Base-by-base conservation (phyloP, 805 yeast species). In the Barnettozyma vustinii region DNA sequence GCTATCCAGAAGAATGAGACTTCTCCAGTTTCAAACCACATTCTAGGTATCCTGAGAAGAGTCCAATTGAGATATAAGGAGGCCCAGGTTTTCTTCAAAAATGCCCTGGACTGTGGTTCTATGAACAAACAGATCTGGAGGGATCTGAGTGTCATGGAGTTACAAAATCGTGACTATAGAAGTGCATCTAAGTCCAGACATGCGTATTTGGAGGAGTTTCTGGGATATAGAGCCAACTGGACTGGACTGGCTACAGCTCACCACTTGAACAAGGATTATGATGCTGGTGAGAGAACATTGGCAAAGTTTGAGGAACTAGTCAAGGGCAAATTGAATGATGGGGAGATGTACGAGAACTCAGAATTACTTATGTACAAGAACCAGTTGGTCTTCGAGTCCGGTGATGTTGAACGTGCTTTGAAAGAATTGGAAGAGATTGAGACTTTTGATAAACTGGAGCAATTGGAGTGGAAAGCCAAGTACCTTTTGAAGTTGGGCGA, bases 161-260 rank as follows among this genome's bases (percentile, higher is more conserved):
- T 86, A 26, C 98, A 94, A 59, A 72, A 75, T 54, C 80, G 97
- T 52, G 91, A 88, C 60, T 88, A 72, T 62, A 78, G 77, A 56
- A 74, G 74, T 21, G 74, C 85, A 52, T 74, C 79, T 5, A 77
- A 69, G 10, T 77, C 92, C 2, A 77, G 97, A 58, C 80, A 79
- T 51, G 73, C 74, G 36, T 82, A 81, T 58, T 74, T 94, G 65
- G 87, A 84, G 58, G 75, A 77, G 23, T 83, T 78, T 57, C 81
- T 94, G 10, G 96, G 96, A 0, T 87, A 80, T 63, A 77, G 97
- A 55, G 90, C 92, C 52, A 87, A 88, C 62, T 91, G 97, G 96
- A 86, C 96, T 1, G 83, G 84, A 0, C 74, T 86, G 45, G 96
- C 96, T 1, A 75, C 89, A 40, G 96, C 97, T 1, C 88, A 85